phyloP scores from a whole-genome alignment of 768 basidiomycete species.

The Xerocomellus amylosporus region DNA sequence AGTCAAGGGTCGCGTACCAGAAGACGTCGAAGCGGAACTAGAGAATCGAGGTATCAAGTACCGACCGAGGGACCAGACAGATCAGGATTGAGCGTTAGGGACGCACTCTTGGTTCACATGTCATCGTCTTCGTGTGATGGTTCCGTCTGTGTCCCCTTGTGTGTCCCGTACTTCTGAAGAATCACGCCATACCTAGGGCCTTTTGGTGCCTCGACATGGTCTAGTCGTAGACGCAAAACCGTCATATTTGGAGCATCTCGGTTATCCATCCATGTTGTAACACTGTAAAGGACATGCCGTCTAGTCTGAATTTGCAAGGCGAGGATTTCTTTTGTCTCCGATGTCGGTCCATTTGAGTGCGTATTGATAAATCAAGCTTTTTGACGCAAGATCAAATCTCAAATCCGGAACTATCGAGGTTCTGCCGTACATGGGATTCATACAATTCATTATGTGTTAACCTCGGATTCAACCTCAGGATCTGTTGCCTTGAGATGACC shows the following conservation, averaged over 20 bases:
- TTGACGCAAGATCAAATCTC: not conserved
- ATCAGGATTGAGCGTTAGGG: conserved; percentile 52
- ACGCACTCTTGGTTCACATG: conserved; percentile 12
- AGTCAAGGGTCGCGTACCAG: conserved; percentile 80
- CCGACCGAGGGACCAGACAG: conserved; percentile 78
- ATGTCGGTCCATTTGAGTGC: not conserved
- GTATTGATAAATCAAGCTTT: not conserved
- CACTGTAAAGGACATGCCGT: not conserved
- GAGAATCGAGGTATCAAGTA: conserved; percentile 77
- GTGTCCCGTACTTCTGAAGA: conserved; percentile 5
- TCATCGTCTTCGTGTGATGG: conserved; percentile 7
- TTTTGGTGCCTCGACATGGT: not conserved
- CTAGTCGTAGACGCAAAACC: conserved; percentile 7
- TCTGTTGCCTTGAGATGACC: not conserved
- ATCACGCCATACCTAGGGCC: not conserved
- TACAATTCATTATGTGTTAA: not conserved
- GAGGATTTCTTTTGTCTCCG: not conserved
- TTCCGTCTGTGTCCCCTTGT: not conserved
- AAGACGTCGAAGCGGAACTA: conserved; percentile 80
- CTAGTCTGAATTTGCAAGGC: not conserved
- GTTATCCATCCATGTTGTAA: not conserved
- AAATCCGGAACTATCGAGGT: conserved; percentile 3
- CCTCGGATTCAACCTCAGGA: conserved; percentile 8
- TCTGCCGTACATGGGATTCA: conserved; percentile 10
- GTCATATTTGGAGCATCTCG: not conserved